phyloP scores from a whole-genome alignment of 2,329 filamentous ascomycete genomes.

The Arthrobotrys sphaeroides region DNA sequence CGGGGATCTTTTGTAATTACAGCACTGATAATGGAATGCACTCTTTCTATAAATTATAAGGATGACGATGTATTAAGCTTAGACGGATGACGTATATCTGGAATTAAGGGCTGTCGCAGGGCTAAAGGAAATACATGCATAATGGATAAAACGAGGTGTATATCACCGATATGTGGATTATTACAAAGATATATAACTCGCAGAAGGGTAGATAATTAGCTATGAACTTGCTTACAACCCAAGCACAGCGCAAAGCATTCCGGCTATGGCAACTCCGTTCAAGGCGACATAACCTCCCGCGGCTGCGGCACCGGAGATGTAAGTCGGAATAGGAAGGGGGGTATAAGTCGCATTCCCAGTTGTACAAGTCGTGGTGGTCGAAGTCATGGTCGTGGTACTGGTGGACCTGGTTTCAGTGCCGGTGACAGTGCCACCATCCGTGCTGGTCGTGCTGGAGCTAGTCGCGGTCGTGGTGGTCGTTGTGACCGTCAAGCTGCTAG shows the following conservation, averaged over 20 bases:
- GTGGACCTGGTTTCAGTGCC: not conserved
- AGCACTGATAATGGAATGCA: too few relatives aligned
- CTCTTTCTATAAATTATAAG: too few relatives aligned
- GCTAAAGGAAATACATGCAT: too few relatives aligned
- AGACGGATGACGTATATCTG: too few relatives aligned
- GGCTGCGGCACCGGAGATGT: conserved; percentile 15
- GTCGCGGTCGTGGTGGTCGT: not conserved
- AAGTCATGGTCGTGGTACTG: conserved; percentile 30
- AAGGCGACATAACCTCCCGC: not conserved
- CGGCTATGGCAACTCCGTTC: not conserved
- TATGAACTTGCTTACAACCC: not conserved
- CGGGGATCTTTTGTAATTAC: too few relatives aligned
- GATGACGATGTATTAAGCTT: too few relatives aligned
- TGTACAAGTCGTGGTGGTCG: conserved; percentile 27
- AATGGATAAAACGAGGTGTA: too few relatives aligned
- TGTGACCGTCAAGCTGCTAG: not conserved
- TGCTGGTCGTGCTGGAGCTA: not conserved
- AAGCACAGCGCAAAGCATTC: conserved; percentile 10
- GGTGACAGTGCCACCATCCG: not conserved
- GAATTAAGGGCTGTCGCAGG: too few relatives aligned
- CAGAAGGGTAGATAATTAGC: too few relatives aligned
- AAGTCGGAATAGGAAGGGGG: conserved; percentile 20
- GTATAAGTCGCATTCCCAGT: conserved; percentile 11
- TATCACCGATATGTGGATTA: too few relatives aligned
- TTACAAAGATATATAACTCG: too few relatives aligned